Conservation (phyloP, 306 rosid genomes). For the Fragaria vesca region DNA sequence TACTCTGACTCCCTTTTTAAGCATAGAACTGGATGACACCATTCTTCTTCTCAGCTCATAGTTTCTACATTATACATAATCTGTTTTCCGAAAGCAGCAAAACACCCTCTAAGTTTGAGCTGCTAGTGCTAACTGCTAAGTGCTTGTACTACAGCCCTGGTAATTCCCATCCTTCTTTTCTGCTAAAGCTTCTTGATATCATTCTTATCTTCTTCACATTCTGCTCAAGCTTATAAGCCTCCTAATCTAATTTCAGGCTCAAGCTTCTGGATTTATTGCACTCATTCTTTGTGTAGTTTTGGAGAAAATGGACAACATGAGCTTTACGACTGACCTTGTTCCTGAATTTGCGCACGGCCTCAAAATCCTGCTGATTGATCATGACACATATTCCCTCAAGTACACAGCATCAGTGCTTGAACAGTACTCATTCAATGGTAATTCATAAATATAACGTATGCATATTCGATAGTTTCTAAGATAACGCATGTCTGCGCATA, state of each 20-base stretch:
- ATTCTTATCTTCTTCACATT: background rate
- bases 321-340: background rate
- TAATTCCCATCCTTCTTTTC: background rate
- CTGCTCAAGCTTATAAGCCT: background rate
- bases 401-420: slow-evolving; percentile 35
- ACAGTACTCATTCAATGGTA: slow-evolving; percentile 47
- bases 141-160: background rate
- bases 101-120: background rate
- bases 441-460: background rate
- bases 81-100: background rate
- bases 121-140: background rate
- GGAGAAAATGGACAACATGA: slow-evolving; percentile 15
- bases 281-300: background rate
- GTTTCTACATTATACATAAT: background rate
- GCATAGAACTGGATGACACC: background rate
- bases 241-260: slow-evolving; percentile 2
- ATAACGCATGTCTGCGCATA: background rate
- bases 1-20: background rate
- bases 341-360: slow-evolving; percentile 46
- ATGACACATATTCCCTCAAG: slow-evolving; percentile 29
- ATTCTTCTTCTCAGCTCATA: background rate
- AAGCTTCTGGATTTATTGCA: background rate
- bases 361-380: slow-evolving; percentile 41
- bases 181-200: background rate
- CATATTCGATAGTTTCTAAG: background rate